A percentile compares a stretch with the other conserved stretches of the same genome.
phyloP scores from a whole-genome alignment of 495 filamentous ascomycete species.

The Hypoxylon rickii region DNA sequence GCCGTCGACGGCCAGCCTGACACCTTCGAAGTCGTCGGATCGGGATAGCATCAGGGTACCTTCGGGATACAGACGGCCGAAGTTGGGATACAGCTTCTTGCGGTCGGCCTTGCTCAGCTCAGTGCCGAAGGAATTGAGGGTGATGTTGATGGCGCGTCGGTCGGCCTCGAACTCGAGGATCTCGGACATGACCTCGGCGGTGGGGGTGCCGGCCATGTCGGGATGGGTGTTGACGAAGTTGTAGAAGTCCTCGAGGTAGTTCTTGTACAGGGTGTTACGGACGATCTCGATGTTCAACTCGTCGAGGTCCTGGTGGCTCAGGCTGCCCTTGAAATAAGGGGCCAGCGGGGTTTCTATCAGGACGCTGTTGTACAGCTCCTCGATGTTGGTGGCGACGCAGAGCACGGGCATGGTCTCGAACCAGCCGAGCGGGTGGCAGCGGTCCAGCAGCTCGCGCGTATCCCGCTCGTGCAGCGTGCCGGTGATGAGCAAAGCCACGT shows the following conservation, averaged over 20 bases:
- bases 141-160: conserved; percentile 97
- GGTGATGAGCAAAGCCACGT: conserved; percentile 96
- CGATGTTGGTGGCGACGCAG: conserved; percentile 96
- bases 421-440: conserved; percentile 97
- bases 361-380: conserved; percentile 97
- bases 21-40: conserved; percentile 93
- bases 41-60: conserved; percentile 93
- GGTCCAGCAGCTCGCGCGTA: conserved; percentile 90
- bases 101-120: conserved; percentile 92
- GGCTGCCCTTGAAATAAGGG: conserved; percentile 93
- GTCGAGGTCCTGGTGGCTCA: conserved; percentile 94
- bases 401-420: conserved; percentile 99
- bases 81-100: conserved; percentile 93
- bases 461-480: conserved; percentile 97
- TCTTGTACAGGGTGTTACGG: conserved; percentile 98
- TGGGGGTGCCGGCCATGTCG: conserved; percentile 84
- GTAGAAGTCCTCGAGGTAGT: conserved; percentile 98
- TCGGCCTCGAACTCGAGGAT: conserved; percentile 97
- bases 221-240: conserved; percentile 84
- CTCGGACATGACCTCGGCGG: conserved; percentile 91
- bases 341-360: conserved; percentile 95
- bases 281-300: conserved; percentile 99
- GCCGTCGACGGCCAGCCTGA: conserved; percentile 88
- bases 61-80: conserved; percentile 89
- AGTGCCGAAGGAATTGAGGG: conserved; percentile 97